Base-by-base conservation (phyloP, 768 basidiomycete genomes). In the Dentipellis sp. region DNA sequence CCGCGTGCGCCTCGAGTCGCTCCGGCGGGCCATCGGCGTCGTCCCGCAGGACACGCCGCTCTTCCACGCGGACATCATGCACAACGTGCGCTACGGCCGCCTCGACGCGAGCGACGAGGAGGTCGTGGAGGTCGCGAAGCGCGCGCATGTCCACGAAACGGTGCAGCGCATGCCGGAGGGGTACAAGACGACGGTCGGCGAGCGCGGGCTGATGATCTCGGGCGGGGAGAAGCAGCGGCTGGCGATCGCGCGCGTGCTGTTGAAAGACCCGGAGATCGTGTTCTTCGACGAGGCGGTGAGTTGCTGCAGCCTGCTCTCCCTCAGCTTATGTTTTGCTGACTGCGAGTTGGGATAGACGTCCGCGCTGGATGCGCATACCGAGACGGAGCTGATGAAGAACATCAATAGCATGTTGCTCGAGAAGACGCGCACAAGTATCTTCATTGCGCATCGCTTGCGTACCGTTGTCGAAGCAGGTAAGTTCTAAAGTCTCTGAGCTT, bases 21-120 rank as follows among this genome's bases (percentile, higher is more conserved):
- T 98, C 0, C 80, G 97, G 16, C 73, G 72, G 47, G 71, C 77
- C 3, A 86, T 99, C 34, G 97, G 95, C 2, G 92, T 98, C 16
- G 97, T 99, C 1, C 97, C 97, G 1, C 95, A 99, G 68, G 97
- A 99, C 64, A 99, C 95, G 14, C 95, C 97, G 1, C 75, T 99
- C 3, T 98, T 99, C 78, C 94, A 99, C 68, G 85, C 91, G 5
- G 86, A 97, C 66, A 86, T 98, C 48, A 75, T 97, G 78, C 92
- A 97, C 67, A 99, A 99, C 65, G 82, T 99, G 49, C 78, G 94
- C 11, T 99, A 99, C 67, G 97, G 97, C 1, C 76, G 86, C 21
- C 70, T 98, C 29, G 82, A 85, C 55, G 95, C 94, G 49, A 87
- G 75, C 1, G 94, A 98, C 12, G 90, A 90, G 55, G 88, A 97